Evolutionary conservation across 805 yeast genomes (phyloP), one percentile per base, ranked within the genome.

Genomic region (Teunomyces pallodes): DNA sequence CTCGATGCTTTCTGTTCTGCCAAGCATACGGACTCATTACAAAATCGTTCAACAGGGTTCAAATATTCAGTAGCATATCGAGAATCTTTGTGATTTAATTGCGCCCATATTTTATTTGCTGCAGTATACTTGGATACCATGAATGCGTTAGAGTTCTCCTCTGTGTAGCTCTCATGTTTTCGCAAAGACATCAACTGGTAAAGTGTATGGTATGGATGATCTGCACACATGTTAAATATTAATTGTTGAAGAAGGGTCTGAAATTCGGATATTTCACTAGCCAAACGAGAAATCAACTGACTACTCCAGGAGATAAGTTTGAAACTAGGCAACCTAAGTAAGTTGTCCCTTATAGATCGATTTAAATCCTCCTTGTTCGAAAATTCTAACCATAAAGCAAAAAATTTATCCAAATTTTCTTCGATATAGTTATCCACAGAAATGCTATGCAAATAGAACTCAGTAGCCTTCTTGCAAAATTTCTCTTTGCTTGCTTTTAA

Each of bases 301-400:
- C 86, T 84, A 32, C 84, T 73, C 96, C 97, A 91, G 0, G 90
- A 80, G 4, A 88, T 72, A 46, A 90, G 79, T 55, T 84, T 84
- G 58, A 73, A 71, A 10, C 79, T 72, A 0, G 95, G 86, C 14
- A 88, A 65, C 0, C 44, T 42, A 0, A 58, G 44, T 2, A 85
- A 57, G 4, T 69, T 66, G 2, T 60, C 54, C 10, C 57, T 57
- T 8, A 87, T 69, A 7, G 66, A 55, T 3, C 47, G 51, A 52
- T 81, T 84, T 4, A 86, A 66, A 0, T 58, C 62, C 1, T 64
- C 75, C 30, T 73, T 72, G 5, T 62, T 60, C 2, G 82, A 74
- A 54, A 81, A 76, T 51, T 84, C 87, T 35, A 92, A 72, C 96
- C 97, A 92, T 9, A 92, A 63, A 0, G 91, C 86, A 63, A 91